A percentile compares a stretch with the other conserved stretches of the same genome.
These are phyloP conservation scores for Heterotrichella gracilis DNA, from an alignment of 352 stramenopile genomes.

Conservation along the genomic window DNA sequence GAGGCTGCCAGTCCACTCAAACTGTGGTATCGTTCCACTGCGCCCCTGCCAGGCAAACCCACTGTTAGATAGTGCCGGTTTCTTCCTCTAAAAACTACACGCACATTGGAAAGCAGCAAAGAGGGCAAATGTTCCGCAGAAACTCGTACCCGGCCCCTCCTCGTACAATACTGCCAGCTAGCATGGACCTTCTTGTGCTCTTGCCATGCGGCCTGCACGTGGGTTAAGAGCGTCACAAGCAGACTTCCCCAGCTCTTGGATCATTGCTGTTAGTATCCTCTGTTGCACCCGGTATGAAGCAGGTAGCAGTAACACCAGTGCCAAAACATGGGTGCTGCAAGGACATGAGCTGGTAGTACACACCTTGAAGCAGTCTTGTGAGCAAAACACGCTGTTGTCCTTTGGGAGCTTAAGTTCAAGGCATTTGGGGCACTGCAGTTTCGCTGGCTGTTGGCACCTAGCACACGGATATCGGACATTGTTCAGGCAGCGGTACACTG, in stretches of 20 bases:
- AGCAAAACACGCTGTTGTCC: slow-evolving; percentile 25
- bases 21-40: no score
- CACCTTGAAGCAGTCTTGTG: slow-evolving; percentile 57
- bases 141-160: no score
- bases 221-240: slow-evolving; percentile 25
- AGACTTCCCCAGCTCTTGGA: slow-evolving; percentile 25
- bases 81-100: no score
- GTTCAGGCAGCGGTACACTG: no score
- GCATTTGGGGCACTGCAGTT: slow-evolving; percentile 50
- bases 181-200: no score
- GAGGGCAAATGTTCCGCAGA: no score
- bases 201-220: slow-evolving; percentile 39
- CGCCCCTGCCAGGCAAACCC: no score
- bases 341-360: neutral
- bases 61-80: no score
- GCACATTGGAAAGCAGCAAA: no score
- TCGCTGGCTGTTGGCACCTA: slow-evolving; percentile 35
- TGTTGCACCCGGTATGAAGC: neutral
- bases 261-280: slow-evolving; percentile 15
- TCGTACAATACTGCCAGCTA: no score
- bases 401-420: slow-evolving; percentile 51
- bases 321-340: neutral
- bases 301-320: neutral
- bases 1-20: no score
- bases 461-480: no score